Base-by-base conservation (phyloP, 805 yeast species). In the Nakazawaea molendinolei region DNA sequence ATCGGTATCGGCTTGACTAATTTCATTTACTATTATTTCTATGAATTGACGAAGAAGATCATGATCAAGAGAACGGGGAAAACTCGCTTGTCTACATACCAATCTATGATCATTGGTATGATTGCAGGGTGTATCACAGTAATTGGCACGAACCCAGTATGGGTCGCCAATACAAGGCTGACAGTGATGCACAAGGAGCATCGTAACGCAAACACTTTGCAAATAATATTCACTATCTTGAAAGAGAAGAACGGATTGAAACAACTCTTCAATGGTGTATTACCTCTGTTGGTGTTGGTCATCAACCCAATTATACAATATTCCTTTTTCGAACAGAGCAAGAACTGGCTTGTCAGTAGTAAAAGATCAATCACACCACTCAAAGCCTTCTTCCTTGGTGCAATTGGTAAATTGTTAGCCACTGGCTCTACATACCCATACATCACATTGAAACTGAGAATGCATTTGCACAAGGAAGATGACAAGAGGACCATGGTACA, bases 141-240 rank as follows among this genome's bases (percentile, higher is more conserved):
- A 33, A 63, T 83, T 15, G 69, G 79, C 8, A 79, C 95, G 9
- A 87, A 87, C 56, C 97, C 97, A 17, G 76, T 86, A 47, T 87
- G 97, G 97, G 95, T 87, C 29, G 92, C 94, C 30, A 87, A 87
- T 55, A 87, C 97, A 3, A 71, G 95, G 52, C 76, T 81, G 73
- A 84, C 94, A 48, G 86, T 89, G 13, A 34, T 41, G 31, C 51
- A 22, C 24, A 55, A 45, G 45, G 53, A 55, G 24, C 48, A 46
- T n/a, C 53, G 64, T 20, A 61, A 62, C 30, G 44, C 40, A 24
- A 54, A 71, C 22, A 76, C 89, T 1, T 45, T 83, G 27, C 60
- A 60, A 33, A 73, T 84, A 6, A 62, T 87, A 31, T 38, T 69
- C 33, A 74, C 81, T 16, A 82, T 89, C 34, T 60, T 77, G 40